These are phyloP conservation scores for Malassezia brasiliensis DNA, from an alignment of 1,284 basidiomycete genomes.

Conservation along the genomic window DNA sequence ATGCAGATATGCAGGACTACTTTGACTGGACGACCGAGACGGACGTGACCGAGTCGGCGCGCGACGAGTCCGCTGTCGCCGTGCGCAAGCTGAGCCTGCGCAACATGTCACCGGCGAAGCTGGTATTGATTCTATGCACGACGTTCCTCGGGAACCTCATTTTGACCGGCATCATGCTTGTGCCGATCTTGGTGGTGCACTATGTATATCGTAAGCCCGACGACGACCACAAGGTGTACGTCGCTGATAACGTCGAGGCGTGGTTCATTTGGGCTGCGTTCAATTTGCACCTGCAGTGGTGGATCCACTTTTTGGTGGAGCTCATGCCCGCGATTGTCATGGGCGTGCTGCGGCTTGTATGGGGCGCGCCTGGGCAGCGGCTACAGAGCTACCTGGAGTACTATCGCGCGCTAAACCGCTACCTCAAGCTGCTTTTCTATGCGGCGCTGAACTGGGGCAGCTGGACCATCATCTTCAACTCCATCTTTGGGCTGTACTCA, in stretches of 20 bases:
- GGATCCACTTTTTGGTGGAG: conserved; percentile 40
- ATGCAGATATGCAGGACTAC: conserved; percentile 20
- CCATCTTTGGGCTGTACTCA: conserved; percentile 34
- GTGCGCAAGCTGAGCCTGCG: conserved; percentile 20
- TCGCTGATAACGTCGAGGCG: conserved; percentile 42
- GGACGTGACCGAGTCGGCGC: conserved; percentile 25
- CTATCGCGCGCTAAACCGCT: conserved; percentile 37
- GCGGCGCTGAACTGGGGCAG: conserved; percentile 40
- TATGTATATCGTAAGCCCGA: conserved; percentile 30
- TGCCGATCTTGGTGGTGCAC: conserved; percentile 39
- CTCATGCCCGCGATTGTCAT: conserved; percentile 31
- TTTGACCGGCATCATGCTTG: conserved; percentile 25
- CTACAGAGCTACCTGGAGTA: conserved; percentile 31
- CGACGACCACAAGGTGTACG: conserved; percentile 23
- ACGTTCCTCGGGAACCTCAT: conserved; percentile 43
- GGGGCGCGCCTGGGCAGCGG: conserved; percentile 33
- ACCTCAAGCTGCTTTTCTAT: conserved; percentile 38
- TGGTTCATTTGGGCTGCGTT: conserved; percentile 47
- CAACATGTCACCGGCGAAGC: conserved; percentile 28
- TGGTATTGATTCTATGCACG: conserved; percentile 29
- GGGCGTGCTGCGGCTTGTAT: conserved; percentile 26
- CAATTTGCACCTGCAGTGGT: conserved; percentile 41
- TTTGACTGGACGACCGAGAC: conserved; percentile 44
- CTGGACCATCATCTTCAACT: conserved; percentile 43
- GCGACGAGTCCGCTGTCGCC: conserved; percentile 21